Evolutionary conservation across 129 eudicot genomes (phyloP), one percentile per base, ranked within the genome.

Genomic region (Cynara cardunculus): DNA sequence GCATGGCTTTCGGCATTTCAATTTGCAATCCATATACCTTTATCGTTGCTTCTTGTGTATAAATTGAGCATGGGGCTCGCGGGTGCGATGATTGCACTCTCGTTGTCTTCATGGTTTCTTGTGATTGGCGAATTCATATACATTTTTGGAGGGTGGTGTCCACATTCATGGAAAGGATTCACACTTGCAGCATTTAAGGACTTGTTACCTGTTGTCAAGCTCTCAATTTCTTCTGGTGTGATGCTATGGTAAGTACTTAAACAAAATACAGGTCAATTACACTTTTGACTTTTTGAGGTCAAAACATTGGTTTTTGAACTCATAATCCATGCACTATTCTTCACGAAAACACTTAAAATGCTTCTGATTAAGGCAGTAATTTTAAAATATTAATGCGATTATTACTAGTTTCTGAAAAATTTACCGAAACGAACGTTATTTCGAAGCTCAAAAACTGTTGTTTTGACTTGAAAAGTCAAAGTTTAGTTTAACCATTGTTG

Each of bases 141-240:
- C 67, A 76, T 91, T 35, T 91, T 91, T 64, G 96, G 96, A 19
- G 96, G 96, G 56, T 88, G 96, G 96, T 91, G 92, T 62, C 96
- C 90, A 3, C 49, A 78, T 62, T 72, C 93, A 25, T 91, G 96
- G 96, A 88, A 75, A 81, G 96, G 96, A 19, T 91, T 91, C 73
- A 81, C 83, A 9, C 4, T 73, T 25, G 86, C 91, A 69, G 94
- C 97, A 19, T 85, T 92, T 65, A 73, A 78, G 74, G 97, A 89
- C 71, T 27, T 92, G n/a, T 30, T 86, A 25, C 97, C 97, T 25
- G 88, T 92, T 18, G 72, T 92, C 10, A 92, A 88, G 91, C 94
- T 90, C 80, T 92, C 97, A 24, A 18, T 88, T 4, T 89, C 94
- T 59, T 92, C 97, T 8, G 94, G 97, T 26, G 76, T 89, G 30